phyloP scores from a whole-genome alignment of 2,329 filamentous ascomycete species.

The Nannizziopsis arthrosporioides region DNA sequence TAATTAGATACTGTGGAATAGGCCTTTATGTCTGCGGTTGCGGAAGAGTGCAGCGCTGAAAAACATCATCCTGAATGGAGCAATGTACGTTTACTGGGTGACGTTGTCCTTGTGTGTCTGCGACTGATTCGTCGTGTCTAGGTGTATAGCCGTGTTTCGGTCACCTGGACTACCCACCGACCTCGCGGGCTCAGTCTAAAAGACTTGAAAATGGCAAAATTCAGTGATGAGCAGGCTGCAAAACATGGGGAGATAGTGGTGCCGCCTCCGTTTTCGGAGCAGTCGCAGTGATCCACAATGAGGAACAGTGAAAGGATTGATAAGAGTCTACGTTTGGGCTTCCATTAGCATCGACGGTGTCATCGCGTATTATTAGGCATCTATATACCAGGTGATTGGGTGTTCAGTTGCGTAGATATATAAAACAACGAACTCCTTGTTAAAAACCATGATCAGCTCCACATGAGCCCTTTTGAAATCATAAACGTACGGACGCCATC shows the following conservation, averaged over 20 bases:
- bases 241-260: conserved; percentile 13
- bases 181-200: conserved; percentile 30
- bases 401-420: not conserved
- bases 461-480: not conserved
- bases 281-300: not conserved
- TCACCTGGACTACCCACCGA: conserved; percentile 29
- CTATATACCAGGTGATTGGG: not conserved
- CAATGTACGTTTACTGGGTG: conserved; percentile 7
- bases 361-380: conserved; percentile 8
- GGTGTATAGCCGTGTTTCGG: conserved; percentile 10
- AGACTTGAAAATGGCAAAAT: conserved; percentile 28
- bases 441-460: not conserved
- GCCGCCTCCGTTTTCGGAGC: conserved; percentile 4
- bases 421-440: not conserved
- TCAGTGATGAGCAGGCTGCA: conserved; percentile 28
- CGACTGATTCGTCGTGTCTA: not conserved
- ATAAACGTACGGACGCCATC: too few species aligned
- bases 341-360: not conserved
- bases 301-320: not conserved
- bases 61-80: conserved; percentile 13
- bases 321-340: not conserved
- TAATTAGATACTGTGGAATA: not conserved
- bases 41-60: conserved; percentile 9
- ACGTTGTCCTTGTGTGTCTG: not conserved
- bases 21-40: conserved; percentile 11